Base-by-base conservation (phyloP, 768 basidiomycete genomes). In the Tulasnella sp. region DNA sequence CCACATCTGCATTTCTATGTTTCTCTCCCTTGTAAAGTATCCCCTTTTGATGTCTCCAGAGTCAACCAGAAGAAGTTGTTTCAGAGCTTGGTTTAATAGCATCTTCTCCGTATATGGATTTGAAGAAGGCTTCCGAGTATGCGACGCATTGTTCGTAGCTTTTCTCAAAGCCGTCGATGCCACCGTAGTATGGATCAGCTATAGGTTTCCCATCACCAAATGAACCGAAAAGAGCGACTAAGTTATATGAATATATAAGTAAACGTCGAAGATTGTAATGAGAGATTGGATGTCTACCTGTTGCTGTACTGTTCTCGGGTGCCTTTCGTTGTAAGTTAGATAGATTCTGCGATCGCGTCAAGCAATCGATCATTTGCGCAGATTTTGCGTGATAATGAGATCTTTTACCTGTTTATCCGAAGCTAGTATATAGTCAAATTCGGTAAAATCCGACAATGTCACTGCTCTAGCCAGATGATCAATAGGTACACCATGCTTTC, bases 351-450 rank as follows among this genome's bases (percentile, higher is more conserved):
- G 37, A 29, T 19, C 16, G 24, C 10, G 16, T 7, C 51, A 56
- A 19, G 10, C 22, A n/a, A 10, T 19, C 1, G 33, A 16, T 4
- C 15, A 55, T 2, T 13, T 32, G 13, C 15, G 10, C 13, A n/a
- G n/a, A n/a, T n/a, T n/a, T 22, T 29, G 16, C 22, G 19, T 22
- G 15, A 6, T 13, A 13, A 20, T 19, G 43, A 13, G 10, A 6
- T 24, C 16, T 16, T 53, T 9, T 8, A 56, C 55, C 54, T 56
- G 53, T 20, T 37, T 46, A 46, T 56, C 55, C 10, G 55, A 54
- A 12, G 55, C 55, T 4, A 56, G 25, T 9, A 56, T 56, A 27
- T 54, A 56, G 24, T 56, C 54, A 41, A 56, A 55, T 15, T 54
- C 41, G 8, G 34, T 47, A 32, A 56, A 56, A 37, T 56, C 55